A percentile compares a stretch with the other conserved stretches of the same genome.
Conservation (phyloP, 495 filamentous ascomycete genomes). For the Podospora australis region DNA sequence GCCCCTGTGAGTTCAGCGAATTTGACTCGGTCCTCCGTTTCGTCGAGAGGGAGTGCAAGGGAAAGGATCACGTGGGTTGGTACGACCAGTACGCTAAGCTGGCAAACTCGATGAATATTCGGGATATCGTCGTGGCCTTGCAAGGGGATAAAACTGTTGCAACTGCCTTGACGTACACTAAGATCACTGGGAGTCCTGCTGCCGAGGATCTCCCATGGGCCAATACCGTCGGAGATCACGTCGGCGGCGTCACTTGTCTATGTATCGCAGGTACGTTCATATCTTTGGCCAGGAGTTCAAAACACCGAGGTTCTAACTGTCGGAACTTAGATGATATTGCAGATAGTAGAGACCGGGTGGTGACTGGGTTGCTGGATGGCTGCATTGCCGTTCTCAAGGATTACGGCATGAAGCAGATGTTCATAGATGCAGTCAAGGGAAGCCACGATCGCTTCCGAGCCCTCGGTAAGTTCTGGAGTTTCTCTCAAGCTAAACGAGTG, state of each 20-base stretch:
- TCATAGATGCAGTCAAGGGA: constrained; percentile 40
- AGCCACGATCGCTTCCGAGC: constrained; percentile 40
- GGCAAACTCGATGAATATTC: constrained; percentile 37
- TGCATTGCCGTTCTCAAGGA: constrained; percentile 34
- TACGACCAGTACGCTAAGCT: constrained; percentile 50
- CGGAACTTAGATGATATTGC: constrained; percentile 29
- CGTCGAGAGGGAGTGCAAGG: constrained; percentile 39
- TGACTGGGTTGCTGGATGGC: constrained; percentile 41
- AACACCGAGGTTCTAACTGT: background rate
- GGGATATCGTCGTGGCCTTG: constrained; percentile 44
- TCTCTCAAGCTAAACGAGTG: background rate
- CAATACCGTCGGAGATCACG: constrained; percentile 43
- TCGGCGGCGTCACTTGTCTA: constrained; percentile 56
- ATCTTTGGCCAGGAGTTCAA: too few species aligned
- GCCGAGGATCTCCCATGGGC: constrained; percentile 56
- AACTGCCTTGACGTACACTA: constrained; percentile 49
- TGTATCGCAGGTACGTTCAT: constrained; percentile 50
- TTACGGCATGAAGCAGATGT: constrained; percentile 35
- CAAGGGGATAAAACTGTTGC: constrained; percentile 45
- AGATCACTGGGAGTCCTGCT: constrained; percentile 44
- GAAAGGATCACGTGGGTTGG: constrained; percentile 44
- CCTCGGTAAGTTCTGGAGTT: constrained; percentile 31
- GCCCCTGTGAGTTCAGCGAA: constrained; percentile 44
- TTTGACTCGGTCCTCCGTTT: constrained; percentile 49
- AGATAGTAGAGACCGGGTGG: constrained; percentile 38